Conservation (phyloP, 1,139 yeast species). For the Lodderomyces oxycetoniae region DNA sequence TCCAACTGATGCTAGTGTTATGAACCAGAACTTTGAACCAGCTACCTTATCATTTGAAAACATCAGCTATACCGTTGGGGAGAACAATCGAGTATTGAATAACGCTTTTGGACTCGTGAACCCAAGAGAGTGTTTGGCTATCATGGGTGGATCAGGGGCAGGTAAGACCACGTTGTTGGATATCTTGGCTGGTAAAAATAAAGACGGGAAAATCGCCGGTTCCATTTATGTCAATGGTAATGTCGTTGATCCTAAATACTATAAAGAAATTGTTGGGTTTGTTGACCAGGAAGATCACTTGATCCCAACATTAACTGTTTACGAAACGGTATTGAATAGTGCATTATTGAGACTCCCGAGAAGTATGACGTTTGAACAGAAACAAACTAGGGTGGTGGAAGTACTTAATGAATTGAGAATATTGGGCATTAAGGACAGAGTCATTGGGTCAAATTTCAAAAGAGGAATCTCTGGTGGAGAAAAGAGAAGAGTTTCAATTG, state of each 20-base stretch:
- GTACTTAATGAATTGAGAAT: slow-evolving; percentile 84
- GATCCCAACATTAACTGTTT: slow-evolving; percentile 89
- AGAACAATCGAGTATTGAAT: slow-evolving; percentile 46
- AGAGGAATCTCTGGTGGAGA: slow-evolving; percentile 97
- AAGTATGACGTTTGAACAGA: slow-evolving; percentile 65
- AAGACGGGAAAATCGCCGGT: slow-evolving; percentile 67
- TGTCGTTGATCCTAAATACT: slow-evolving; percentile 34
- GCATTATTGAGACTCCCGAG: slow-evolving; percentile 85
- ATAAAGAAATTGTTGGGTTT: slow-evolving; percentile 75
- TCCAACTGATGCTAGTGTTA: slow-evolving; percentile 37
- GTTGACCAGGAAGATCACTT: slow-evolving; percentile 96
- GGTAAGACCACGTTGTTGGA: slow-evolving; percentile 93
- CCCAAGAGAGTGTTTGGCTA: slow-evolving; percentile 88
- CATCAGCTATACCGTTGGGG: slow-evolving; percentile 54
- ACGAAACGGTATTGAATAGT: slow-evolving; percentile 89
- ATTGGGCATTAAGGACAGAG: slow-evolving; percentile 71
- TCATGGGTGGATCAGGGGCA: slow-evolving; percentile 98
- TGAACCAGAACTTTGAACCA: slow-evolving; percentile 61
- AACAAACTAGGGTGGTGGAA: slow-evolving; percentile 75
- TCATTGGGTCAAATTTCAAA: slow-evolving; percentile 83
- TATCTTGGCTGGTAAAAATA: slow-evolving; percentile 82
- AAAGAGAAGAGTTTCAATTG: slow-evolving; percentile 82
- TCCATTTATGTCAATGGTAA: slow-evolving; percentile 72
- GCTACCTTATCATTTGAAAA: slow-evolving; percentile 73
- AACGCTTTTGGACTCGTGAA: slow-evolving; percentile 69